Percentiles rank a stretch among this genome's conserved stretches.
phyloP scores from a whole-genome alignment of 2,329 filamentous ascomycete species.

The Periconia sp. region DNA sequence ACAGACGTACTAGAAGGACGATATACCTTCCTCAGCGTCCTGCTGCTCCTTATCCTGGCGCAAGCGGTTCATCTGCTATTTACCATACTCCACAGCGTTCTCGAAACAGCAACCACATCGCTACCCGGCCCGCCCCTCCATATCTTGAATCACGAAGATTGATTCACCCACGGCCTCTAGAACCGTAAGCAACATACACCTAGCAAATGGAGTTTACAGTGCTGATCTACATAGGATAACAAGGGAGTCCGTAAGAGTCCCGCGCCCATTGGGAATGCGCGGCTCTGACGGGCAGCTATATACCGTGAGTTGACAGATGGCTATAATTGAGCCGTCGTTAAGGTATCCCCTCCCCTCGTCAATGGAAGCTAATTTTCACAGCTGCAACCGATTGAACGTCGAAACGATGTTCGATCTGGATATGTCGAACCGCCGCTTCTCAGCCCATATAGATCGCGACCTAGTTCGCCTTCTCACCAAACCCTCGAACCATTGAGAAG shows the following conservation, averaged over 20 bases:
- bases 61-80: conserved; percentile 7
- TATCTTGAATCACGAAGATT: neutral
- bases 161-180: conserved; percentile 9
- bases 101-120: conserved; percentile 6
- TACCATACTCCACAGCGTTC: conserved; percentile 8
- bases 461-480: conserved; percentile 1
- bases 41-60: conserved; percentile 6
- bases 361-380: conserved; percentile 24
- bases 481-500: neutral
- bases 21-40: conserved; percentile 23
- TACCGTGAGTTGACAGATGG: conserved; percentile 34
- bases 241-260: conserved; percentile 13
- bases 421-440: neutral
- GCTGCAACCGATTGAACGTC: conserved; percentile 31
- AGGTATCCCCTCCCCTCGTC: conserved; percentile 7
- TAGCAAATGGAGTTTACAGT: neutral
- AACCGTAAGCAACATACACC: conserved; percentile 20
- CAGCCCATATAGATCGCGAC: conserved; percentile 6
- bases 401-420: neutral
- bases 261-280: conserved; percentile 20
- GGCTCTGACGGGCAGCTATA: conserved; percentile 33
- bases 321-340: conserved; percentile 14
- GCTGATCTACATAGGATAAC: conserved; percentile 21
- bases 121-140: neutral
- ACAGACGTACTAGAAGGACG: conserved; percentile 22